Base-by-base conservation (phyloP, 1,139 yeast genomes). In the Sugiyamaella japonica region DNA sequence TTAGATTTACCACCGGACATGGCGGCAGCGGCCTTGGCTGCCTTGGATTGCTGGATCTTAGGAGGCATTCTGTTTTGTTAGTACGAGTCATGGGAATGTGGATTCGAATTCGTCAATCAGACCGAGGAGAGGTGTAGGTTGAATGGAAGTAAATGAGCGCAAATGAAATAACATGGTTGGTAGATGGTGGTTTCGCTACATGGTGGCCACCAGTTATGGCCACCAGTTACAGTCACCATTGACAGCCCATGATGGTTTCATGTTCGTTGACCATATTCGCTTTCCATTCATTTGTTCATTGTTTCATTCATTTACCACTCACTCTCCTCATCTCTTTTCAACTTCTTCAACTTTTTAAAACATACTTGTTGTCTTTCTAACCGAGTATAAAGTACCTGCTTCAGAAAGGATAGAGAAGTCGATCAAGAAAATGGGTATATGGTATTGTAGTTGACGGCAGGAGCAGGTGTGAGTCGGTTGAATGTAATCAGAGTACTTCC, bases 11-110 rank as follows among this genome's bases (percentile, higher is more conserved):
- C 97, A 88, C 98, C 98, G 78, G 98, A 97, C 85, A 90, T 83
- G 79, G 98, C 98, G 84, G 99, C 98, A 75, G 98, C 97, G 78
- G 98, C 97, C 86, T 91, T 91, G 76, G 96, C 97, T 79, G 98
- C 97, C 85, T 93, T 93, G 76, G 97, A 87, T 81, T 89, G 95
- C 85, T 91, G 98, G 80, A 89, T 83, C 84, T 91, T 93, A 85
- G 98, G 98, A 80, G 98, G 97, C 99, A 93, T 91, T 55, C 54
- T 54, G 16, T 5, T 12, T n/a, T 8, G 48, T 44, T 53, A 38
- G 46, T 29, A 37, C n/a, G 17, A n/a, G 49, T 39, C 12, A 29
- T 29, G 3, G n/a, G n/a, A n/a, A n/a, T n/a, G n/a, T n/a, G n/a
- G n/a, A n/a, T n/a, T n/a, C n/a, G n/a, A 29, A 29, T 29, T 9